These are phyloP conservation scores for Termitomyces sp. DNA, from an alignment of 768 basidiomycete genomes.

Conservation along the genomic window DNA sequence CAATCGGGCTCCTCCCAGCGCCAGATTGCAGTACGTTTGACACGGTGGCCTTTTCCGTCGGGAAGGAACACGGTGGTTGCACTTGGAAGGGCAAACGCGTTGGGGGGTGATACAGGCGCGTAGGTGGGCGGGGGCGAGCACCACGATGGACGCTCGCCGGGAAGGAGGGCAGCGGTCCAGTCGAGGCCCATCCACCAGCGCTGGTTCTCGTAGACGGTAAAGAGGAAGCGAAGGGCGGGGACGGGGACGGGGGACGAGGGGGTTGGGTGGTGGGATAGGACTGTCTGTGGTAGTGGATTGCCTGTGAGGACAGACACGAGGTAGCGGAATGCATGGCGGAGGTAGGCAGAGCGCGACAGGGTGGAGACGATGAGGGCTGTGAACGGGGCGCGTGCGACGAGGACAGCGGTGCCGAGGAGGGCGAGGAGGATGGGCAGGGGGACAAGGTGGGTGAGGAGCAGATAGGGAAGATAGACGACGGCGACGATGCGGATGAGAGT, in stretches of 20 bases:
- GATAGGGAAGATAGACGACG: slow-evolving; percentile 58
- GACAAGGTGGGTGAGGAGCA: slow-evolving; percentile 57
- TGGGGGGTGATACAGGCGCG: slow-evolving; percentile 63
- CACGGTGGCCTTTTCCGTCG: slow-evolving; percentile 36
- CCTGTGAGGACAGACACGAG: slow-evolving; percentile 50
- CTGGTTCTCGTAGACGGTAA: slow-evolving; percentile 92
- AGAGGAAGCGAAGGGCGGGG: slow-evolving; percentile 65
- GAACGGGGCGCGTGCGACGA: slow-evolving; percentile 69
- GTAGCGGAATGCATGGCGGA: slow-evolving; percentile 58
- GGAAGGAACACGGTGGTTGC: slow-evolving; percentile 53
- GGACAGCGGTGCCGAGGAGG: slow-evolving; percentile 32
- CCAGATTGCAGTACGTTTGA: slow-evolving; percentile 80
- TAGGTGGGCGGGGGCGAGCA: slow-evolving; percentile 41
- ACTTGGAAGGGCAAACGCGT: slow-evolving; percentile 61
- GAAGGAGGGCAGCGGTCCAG: slow-evolving; percentile 91
- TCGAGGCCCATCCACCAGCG: slow-evolving; percentile 98
- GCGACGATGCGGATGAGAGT: slow-evolving; percentile 51
- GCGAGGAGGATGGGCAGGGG: slow-evolving; percentile 59
- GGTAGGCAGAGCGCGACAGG: slow-evolving; percentile 60
- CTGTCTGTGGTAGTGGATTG: slow-evolving; percentile 39
- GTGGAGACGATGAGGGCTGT: slow-evolving; percentile 45
- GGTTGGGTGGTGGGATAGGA: slow-evolving; percentile 27
- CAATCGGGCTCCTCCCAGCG: slow-evolving; percentile 90
- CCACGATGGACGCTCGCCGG: slow-evolving; percentile 89
- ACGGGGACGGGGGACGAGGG: slow-evolving; percentile 26